phyloP scores from a whole-genome alignment of 169 alveolate genomes.

The Cryptosporidium sp. region DNA sequence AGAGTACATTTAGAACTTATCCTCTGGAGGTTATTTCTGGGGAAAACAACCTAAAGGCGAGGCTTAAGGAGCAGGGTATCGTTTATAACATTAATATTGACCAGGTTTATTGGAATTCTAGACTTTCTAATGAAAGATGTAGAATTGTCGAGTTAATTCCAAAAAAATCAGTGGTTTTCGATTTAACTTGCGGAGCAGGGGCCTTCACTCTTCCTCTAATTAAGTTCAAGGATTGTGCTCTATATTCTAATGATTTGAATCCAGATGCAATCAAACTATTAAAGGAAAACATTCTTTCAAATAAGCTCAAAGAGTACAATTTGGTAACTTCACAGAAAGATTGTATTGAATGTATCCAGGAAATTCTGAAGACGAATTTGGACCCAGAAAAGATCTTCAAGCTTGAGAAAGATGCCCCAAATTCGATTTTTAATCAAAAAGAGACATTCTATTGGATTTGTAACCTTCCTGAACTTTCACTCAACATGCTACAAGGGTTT shows the following conservation, averaged over 20 bases:
- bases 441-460: conserved; percentile 54
- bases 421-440: neutral
- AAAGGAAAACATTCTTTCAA: conserved; percentile 78
- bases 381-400: conserved; percentile 47
- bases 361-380: conserved; percentile 31
- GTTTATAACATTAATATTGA: conserved; percentile 82
- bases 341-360: conserved; percentile 82
- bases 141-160: conserved; percentile 80
- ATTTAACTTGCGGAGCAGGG: conserved; percentile 88
- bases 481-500: conserved; percentile 83
- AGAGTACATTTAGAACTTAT: conserved; percentile 83
- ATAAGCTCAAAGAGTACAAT: conserved; percentile 79
- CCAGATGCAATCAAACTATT: conserved; percentile 83
- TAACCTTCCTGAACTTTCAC: conserved; percentile 63
- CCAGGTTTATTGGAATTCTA: conserved; percentile 87
- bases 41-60: conserved; percentile 81
- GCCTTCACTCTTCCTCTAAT: conserved; percentile 86
- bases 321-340: conserved; percentile 84
- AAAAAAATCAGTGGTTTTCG: conserved; percentile 84
- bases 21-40: conserved; percentile 88
- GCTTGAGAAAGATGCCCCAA: conserved; percentile 3
- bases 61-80: conserved; percentile 83
- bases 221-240: conserved; percentile 79
- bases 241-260: conserved; percentile 87
- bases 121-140: conserved; percentile 83